Percentiles rank a stretch among this genome's conserved stretches.
These are phyloP conservation scores for Lecanicillium sp. DNA, from an alignment of 2,329 filamentous ascomycete species.

Conservation along the genomic window DNA sequence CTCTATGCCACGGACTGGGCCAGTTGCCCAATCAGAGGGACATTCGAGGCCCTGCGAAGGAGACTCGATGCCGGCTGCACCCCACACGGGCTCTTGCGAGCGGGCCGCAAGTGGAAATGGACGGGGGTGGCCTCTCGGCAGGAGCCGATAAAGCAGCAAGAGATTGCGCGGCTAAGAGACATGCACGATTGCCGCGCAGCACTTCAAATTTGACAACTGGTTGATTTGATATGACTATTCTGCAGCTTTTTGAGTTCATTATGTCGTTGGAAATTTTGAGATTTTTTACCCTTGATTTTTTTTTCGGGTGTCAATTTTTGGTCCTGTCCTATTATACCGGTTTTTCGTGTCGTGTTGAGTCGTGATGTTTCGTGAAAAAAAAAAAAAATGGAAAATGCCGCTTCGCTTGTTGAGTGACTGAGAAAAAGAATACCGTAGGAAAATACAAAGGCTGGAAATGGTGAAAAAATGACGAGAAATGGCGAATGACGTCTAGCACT, in stretches of 20 bases:
- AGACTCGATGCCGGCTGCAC: background rate
- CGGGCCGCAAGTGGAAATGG: constrained; percentile 22
- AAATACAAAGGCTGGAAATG: constrained; percentile 15
- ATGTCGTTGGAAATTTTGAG: background rate
- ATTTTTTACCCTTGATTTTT: background rate
- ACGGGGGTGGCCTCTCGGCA: constrained; percentile 20
- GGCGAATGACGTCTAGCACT: constrained; percentile 54
- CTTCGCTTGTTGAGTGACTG: background rate
- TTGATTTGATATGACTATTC: constrained; percentile 19
- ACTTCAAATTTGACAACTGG: constrained; percentile 25
- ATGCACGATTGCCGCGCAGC: constrained; percentile 29
- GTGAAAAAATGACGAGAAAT: constrained; percentile 1
- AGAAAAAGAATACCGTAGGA: constrained; percentile 17
- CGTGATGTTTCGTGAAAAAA: background rate
- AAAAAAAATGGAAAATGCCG: background rate
- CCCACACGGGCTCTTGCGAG: constrained; percentile 22
- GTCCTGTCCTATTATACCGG: background rate
- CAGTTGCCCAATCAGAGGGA: background rate
- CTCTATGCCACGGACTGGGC: background rate
- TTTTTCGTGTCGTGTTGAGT: background rate
- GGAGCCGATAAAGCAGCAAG: constrained; percentile 34
- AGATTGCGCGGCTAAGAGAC: constrained; percentile 31
- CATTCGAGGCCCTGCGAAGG: background rate
- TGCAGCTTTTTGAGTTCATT: background rate
- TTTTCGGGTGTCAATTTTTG: background rate